Evolutionary conservation across 768 basidiomycete genomes (phyloP), one percentile per base, ranked within the genome.

Genomic region (Clavulina sp.): DNA sequence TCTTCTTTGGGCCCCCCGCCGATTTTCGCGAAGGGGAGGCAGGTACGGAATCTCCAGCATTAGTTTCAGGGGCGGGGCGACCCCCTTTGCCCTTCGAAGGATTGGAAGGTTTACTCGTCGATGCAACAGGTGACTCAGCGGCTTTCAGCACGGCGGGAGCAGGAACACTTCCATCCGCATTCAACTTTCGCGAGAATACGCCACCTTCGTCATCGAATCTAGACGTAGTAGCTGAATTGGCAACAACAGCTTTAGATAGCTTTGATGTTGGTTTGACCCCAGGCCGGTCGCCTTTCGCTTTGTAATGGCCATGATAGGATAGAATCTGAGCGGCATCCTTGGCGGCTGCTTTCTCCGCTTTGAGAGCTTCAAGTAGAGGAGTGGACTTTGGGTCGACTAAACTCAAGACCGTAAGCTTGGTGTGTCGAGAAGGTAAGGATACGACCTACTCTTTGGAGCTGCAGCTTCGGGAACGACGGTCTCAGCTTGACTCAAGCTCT

Each of bases 301-400:
- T 6, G 4, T 81, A 80, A 60, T 82, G 83, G 0, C 76, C 73
- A 34, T 85, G 81, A 52, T 77, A 81, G 34, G 80, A 76, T 30
- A 78, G 67, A 52, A 80, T 84, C 32, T 76, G 67, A 58, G 81
- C 79, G 60, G 78, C 85, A 61, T 83, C 84, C 59, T 74, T 80
- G 59, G 77, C 74, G 0, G 76, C 74, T 4, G 72, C 71, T 60
- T 81, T 84, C 63, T 87, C 82, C 0, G 85, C 84, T 57, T 88
- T 86, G 56, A 97, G 78, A 1, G 91, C 87, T 61, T 93, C 92
- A 44, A 99, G 77, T 21, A 97, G 75, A 0, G 93, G 93, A 0
- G 93, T 95, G 0, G 84, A 81, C 56, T 80, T 91, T 1, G 85
- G 84, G 41, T 68, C 70, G 21, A 59, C 52, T 18, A 32, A 0